Evolutionary conservation across 2,329 filamentous ascomycete genomes (phyloP).

Genomic region (Colletotrichum caudatum): DNA sequence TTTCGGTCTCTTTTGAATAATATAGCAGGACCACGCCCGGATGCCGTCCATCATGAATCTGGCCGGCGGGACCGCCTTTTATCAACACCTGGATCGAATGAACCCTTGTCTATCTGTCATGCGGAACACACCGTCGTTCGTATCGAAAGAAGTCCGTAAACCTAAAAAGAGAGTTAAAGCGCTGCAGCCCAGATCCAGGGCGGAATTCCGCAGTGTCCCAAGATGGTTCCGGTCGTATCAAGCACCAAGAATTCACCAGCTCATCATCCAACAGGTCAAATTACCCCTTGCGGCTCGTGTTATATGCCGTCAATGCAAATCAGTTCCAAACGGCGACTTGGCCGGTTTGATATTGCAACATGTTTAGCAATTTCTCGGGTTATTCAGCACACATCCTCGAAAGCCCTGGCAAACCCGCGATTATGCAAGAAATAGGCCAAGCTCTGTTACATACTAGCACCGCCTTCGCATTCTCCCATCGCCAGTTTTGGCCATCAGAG

Average conservation of each 20-base stretch:
- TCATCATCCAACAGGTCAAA: neutral
- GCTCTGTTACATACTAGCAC: neutral
- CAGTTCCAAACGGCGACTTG: too few species aligned
- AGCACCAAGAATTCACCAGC: neutral
- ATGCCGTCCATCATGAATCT: neutral
- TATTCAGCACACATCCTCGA: too few species aligned
- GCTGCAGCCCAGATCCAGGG: neutral
- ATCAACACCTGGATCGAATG: neutral
- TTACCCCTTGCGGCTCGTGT: neutral
- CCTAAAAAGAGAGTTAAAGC: neutral
- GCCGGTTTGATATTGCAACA: neutral
- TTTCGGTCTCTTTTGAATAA: too few species aligned
- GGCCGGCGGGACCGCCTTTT: neutral
- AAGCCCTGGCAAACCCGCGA: neutral
- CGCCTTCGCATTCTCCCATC: neutral
- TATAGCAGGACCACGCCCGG: neutral
- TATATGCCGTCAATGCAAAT: neutral
- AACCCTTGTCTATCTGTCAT: neutral
- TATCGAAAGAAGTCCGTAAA: neutral
- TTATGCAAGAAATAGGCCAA: too few species aligned
- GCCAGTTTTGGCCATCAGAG: neutral
- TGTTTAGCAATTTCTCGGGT: neutral
- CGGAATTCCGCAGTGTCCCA: slow-evolving; percentile 10
- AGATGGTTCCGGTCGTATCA: neutral
- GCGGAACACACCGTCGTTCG: neutral